Evolutionary conservation across 1,284 basidiomycete species (phyloP), one percentile per base, ranked within the genome.

Genomic region (Ustilago esculenta): DNA sequence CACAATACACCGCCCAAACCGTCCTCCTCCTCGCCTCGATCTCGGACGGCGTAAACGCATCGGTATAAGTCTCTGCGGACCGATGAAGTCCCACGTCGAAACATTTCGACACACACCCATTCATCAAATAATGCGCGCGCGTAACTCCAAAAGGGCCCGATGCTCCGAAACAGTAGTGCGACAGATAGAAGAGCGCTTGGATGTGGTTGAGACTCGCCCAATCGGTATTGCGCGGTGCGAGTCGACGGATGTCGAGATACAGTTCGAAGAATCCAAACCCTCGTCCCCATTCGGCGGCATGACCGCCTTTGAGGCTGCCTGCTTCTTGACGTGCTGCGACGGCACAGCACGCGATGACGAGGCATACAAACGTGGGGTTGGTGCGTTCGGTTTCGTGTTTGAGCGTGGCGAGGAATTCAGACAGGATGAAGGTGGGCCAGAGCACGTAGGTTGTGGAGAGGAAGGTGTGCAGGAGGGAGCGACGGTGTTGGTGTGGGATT

Each of bases 161-260:
- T 9, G 63, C 68, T 35, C 68, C 68, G 21, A 71, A 71, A 47
- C 68, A 71, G 46, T 71, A 56, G 58, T 71, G 61, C 5, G 68
- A 66, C 4, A 71, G 46, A 33, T 71, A 71, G 54, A 71, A 71
- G 24, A 71, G 54, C 5, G 68, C 63, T 32, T 71, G 68, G 35
- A 71, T 71, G 45, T 71, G 61, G 34, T 58, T 66, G 41, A 71
- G 54, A 27, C 63, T 66, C 23, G 68, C 68, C 61, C 61, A 71
- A 25, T 71, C 68, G 8, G 68, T 71, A 49, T 55, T 58, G 17
- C 50, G 40, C 2, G 68, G 58, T 21, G 63, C 68, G 10, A 66
- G 57, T 15, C 61, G 44, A 27, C 63, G 57, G 32, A 71, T 63
- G 40, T 71, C 68, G 47, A 61, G 61, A 32, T 71, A 70, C 0